Percentiles rank a stretch among this genome's conserved stretches.
phyloP scores from a whole-genome alignment of 2,329 filamentous ascomycete species.

The Scedosporium dehoogii region DNA sequence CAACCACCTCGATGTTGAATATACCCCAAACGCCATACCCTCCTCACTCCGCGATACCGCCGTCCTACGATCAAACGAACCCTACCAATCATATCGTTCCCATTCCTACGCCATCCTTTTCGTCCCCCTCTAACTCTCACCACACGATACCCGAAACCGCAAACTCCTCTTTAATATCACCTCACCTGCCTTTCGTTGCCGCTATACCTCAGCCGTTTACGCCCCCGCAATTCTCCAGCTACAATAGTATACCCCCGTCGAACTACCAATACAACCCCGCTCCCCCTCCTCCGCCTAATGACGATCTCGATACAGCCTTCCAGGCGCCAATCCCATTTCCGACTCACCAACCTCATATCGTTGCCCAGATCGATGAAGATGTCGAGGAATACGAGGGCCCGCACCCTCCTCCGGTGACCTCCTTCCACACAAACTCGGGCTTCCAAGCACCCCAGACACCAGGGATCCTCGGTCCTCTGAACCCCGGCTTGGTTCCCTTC shows the following conservation, averaged over 20 bases:
- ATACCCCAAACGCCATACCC: constrained; percentile 7
- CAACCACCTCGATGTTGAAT: neutral
- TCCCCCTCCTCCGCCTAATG: neutral
- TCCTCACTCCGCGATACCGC: neutral
- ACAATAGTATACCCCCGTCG: neutral
- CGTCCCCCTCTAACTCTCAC: constrained; percentile 7
- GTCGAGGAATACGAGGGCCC: constrained; percentile 7
- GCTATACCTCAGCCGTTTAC: neutral
- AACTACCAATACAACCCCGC: neutral
- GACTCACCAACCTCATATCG: neutral
- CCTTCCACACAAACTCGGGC: constrained; percentile 23
- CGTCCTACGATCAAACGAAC: neutral
- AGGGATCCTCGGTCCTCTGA: constrained; percentile 34
- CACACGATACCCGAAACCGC: neutral
- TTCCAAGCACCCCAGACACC: constrained; percentile 24
- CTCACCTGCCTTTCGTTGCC: neutral
- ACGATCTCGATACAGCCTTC: neutral
- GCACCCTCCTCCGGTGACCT: neutral
- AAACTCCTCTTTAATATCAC: neutral
- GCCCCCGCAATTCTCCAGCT: neutral
- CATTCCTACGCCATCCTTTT: constrained; percentile 3
- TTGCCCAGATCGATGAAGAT: constrained; percentile 7
- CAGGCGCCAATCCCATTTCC: neutral
- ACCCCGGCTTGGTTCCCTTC: constrained; percentile 39
- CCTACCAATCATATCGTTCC: neutral